These are phyloP conservation scores for Peribolospora kevripleyi DNA, from an alignment of 768 basidiomycete species.

Conservation along the genomic window DNA sequence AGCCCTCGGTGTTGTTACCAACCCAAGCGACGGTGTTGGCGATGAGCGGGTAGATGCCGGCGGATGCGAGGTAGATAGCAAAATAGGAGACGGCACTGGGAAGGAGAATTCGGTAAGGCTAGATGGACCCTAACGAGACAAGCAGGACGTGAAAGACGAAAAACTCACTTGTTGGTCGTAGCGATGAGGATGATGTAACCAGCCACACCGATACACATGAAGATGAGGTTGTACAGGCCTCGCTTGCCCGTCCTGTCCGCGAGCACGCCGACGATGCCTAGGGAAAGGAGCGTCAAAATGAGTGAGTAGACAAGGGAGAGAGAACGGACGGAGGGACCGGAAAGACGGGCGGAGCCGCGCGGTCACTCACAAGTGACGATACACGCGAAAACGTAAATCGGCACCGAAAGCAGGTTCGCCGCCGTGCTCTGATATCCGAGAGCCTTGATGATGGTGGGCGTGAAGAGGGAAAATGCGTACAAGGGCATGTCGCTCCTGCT, in stretches of 20 bases:
- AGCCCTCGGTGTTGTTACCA: slow-evolving; percentile 48
- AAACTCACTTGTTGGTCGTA: slow-evolving; percentile 20
- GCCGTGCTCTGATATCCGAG: slow-evolving; percentile 28
- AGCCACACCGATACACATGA: slow-evolving; percentile 20
- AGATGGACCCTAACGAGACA: too few species aligned
- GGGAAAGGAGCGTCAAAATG: too few species aligned
- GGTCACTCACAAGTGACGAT: slow-evolving; percentile 29
- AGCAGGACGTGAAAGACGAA: background rate
- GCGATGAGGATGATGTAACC: slow-evolving; percentile 48
- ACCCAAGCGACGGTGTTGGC: slow-evolving; percentile 43
- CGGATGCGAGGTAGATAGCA: slow-evolving; percentile 44
- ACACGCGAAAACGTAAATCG: slow-evolving; percentile 47
- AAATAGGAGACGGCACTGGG: slow-evolving; percentile 44
- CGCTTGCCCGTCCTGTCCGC: slow-evolving; percentile 39
- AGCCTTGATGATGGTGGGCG: slow-evolving; percentile 46
- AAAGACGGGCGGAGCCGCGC: background rate
- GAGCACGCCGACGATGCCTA: slow-evolving; percentile 29
- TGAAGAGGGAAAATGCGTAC: slow-evolving; percentile 53
- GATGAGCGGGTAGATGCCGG: slow-evolving; percentile 52
- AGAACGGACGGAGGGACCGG: background rate
- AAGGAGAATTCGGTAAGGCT: background rate
- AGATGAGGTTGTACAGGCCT: slow-evolving; percentile 33
- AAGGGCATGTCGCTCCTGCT: slow-evolving; percentile 32
- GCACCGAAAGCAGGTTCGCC: slow-evolving; percentile 53
- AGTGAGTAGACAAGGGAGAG: too few species aligned